A percentile compares a stretch with the other conserved stretches of the same genome.
phyloP scores from a whole-genome alignment of 2,329 filamentous ascomycete species.

The Aspergillus sp. region DNA sequence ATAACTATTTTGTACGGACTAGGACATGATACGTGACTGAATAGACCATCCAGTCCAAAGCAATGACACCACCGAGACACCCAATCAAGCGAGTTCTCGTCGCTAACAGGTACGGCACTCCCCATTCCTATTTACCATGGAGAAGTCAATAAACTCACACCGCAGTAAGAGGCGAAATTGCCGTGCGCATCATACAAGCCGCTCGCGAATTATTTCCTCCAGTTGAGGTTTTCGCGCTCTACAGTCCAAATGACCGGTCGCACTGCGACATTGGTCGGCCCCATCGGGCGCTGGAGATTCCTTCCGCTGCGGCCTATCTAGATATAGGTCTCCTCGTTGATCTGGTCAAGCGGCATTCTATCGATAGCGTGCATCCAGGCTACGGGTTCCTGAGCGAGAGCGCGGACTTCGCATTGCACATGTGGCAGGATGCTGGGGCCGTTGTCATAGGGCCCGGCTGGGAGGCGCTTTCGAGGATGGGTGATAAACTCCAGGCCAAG shows the following conservation, averaged over 20 bases:
- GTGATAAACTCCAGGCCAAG: constrained; percentile 50
- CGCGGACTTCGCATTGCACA: constrained; percentile 41
- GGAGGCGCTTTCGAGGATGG: constrained; percentile 50
- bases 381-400: constrained; percentile 57
- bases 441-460: constrained; percentile 48
- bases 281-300: constrained; percentile 43
- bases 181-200: constrained; percentile 51
- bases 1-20: too few relatives aligned
- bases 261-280: constrained; percentile 45
- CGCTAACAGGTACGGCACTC: constrained; percentile 41
- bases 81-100: constrained; percentile 46
- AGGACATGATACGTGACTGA: too few relatives aligned
- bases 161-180: constrained; percentile 52
- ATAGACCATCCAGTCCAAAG: not conserved
- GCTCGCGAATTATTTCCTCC: constrained; percentile 46
- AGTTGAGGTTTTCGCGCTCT: constrained; percentile 50
- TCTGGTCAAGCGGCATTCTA: constrained; percentile 42
- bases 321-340: constrained; percentile 42
- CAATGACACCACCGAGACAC: constrained; percentile 14
- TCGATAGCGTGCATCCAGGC: constrained; percentile 52
- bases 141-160: too few relatives aligned
- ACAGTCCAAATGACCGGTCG: constrained; percentile 47
- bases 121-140: too few relatives aligned
- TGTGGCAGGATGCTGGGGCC: constrained; percentile 43
- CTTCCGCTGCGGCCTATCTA: constrained; percentile 47